Percentiles rank a stretch among this genome's conserved stretches.
phyloP scores from a whole-genome alignment of 805 yeast species.

The Isabelozyma rhagii region DNA sequence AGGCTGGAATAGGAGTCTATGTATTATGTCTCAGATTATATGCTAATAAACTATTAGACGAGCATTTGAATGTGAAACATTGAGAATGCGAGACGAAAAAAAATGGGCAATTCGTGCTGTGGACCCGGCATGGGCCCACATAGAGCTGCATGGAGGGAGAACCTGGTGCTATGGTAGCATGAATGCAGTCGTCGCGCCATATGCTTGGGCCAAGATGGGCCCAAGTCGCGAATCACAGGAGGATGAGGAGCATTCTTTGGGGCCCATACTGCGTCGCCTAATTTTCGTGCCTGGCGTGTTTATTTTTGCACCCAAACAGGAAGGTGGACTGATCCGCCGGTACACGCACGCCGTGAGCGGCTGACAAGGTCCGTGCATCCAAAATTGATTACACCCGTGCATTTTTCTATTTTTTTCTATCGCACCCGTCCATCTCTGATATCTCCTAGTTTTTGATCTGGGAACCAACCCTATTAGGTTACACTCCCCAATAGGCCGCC shows the following conservation, averaged over 20 bases:
- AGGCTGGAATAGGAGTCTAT: no score
- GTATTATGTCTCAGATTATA: background rate
- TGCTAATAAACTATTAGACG: background rate
- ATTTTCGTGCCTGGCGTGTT: background rate
- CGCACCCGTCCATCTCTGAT: background rate
- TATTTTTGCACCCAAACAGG: constrained; percentile 1
- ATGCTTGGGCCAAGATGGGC: background rate
- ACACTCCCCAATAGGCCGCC: no score
- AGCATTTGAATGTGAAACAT: background rate
- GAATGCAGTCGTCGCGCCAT: no score
- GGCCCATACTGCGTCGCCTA: no score
- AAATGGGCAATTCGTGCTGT: background rate
- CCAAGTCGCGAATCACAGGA: background rate
- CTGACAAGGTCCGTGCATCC: background rate
- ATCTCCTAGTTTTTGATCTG: background rate
- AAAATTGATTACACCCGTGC: background rate
- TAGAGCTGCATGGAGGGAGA: no score
- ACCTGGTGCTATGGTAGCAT: no score
- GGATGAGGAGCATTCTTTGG: no score
- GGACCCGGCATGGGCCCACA: background rate
- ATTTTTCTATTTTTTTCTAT: no score
- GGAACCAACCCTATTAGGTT: no score
- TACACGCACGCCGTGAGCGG: background rate
- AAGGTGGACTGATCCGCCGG: background rate
- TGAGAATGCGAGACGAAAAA: background rate